A percentile compares a stretch with the other conserved stretches of the same genome.
phyloP scores from a whole-genome alignment of 108 stramenopile genomes.

The Cyclostephanos tholiformis region DNA sequence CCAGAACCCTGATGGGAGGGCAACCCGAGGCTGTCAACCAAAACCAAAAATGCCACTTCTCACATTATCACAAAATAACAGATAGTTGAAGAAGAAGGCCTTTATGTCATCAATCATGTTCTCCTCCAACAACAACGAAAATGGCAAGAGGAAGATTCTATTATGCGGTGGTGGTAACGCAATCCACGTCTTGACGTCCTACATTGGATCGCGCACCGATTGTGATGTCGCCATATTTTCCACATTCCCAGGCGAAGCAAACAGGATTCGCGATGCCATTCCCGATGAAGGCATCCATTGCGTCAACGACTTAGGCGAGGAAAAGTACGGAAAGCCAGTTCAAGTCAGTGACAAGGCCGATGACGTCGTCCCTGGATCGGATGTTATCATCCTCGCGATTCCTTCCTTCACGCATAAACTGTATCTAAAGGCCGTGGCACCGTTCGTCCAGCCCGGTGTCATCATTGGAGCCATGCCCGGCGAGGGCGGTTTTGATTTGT shows the following conservation, averaged over 20 bases:
- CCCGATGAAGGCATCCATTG: conserved; percentile 49
- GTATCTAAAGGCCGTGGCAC: conserved; percentile 52
- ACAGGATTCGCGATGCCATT: conserved; percentile 45
- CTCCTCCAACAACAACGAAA: background rate
- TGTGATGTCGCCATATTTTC: conserved; percentile 42
- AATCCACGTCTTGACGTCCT: conserved; percentile 50
- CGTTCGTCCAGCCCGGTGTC: conserved; percentile 45
- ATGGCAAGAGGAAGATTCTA: conserved; percentile 37
- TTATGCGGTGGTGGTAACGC: conserved; percentile 64
- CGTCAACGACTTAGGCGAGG: conserved; percentile 52
- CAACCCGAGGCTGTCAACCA: too few species aligned
- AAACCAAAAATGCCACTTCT: too few species aligned
- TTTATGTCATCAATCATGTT: background rate
- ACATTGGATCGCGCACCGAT: conserved; percentile 32
- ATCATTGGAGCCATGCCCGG: conserved; percentile 62
- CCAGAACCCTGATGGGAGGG: too few species aligned
- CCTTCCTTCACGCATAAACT: conserved; percentile 54
- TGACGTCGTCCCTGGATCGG: conserved; percentile 26
- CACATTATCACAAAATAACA: too few species aligned
- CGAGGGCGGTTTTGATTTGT: conserved; percentile 58
- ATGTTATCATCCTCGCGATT: conserved; percentile 53
- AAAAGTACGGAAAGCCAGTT: conserved; percentile 45
- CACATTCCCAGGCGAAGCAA: conserved; percentile 58
- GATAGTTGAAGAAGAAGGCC: too few species aligned
- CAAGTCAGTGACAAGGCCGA: conserved; percentile 31